phyloP scores from a whole-genome alignment of 2,329 filamentous ascomycete genomes.

The Neopestalotiopsis clavispora region DNA sequence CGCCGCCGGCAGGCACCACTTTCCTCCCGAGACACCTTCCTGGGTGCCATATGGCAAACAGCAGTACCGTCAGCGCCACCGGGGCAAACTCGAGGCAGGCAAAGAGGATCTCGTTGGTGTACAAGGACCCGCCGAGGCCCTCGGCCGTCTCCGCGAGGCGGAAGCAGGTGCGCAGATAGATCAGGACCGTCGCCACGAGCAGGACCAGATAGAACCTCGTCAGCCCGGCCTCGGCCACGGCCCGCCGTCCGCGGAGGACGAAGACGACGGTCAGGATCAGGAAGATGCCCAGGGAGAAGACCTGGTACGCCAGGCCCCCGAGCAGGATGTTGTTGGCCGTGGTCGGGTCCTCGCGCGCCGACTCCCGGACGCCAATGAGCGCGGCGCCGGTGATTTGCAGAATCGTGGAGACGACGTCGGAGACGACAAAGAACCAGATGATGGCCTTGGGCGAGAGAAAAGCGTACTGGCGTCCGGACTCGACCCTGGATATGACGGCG shows the following conservation, averaged over 20 bases:
- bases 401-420: conserved; percentile 57
- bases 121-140: conserved; percentile 49
- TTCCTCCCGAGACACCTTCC: conserved; percentile 38
- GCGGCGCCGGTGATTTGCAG: conserved; percentile 60
- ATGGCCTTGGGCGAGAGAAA: conserved; percentile 51
- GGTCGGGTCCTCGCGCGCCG: conserved; percentile 53
- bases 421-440: conserved; percentile 58
- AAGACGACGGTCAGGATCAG: conserved; percentile 48
- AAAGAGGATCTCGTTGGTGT: conserved; percentile 57
- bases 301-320: conserved; percentile 59
- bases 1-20: background rate
- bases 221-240: conserved; percentile 32
- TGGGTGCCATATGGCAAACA: conserved; percentile 51
- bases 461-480: conserved; percentile 39
- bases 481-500: conserved; percentile 47
- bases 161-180: conserved; percentile 59
- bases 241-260: conserved; percentile 40
- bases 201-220: conserved; percentile 48
- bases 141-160: conserved; percentile 59
- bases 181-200: conserved; percentile 47
- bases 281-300: conserved; percentile 55
- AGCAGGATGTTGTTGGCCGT: conserved; percentile 60
- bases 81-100: conserved; percentile 59
- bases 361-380: conserved; percentile 54
- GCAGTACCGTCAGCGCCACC: conserved; percentile 52